Evolutionary conservation across 2,329 filamentous ascomycete species (phyloP), one percentile per base, ranked within the genome.

Genomic region (Colletotrichum sojae): DNA sequence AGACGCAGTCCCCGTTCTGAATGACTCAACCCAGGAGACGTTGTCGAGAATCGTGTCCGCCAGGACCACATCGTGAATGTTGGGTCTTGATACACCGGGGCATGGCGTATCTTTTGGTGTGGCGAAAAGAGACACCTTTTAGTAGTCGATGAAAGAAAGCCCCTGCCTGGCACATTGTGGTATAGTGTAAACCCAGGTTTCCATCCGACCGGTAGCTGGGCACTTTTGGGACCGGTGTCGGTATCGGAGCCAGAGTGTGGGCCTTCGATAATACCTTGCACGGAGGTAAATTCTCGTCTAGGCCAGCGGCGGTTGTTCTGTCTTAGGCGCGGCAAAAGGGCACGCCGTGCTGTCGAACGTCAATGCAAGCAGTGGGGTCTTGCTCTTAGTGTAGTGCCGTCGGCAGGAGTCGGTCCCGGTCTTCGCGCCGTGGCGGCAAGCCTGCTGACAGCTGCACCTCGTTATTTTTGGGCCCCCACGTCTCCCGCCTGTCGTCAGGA

Each of bases 241-340:
- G 65, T 54, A 68, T 64, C 39, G 27, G 20, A 54, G 60, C 22
- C 40, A 49, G 18, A 53, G 25, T 13, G 54, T 58, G 61, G 53
- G 16, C 55, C 52, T 36, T 39, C 36, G 22, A 57, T 48, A 61
- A n/a, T 45, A 58, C 60, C 60, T 46, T 39, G n/a, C 45, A 64
- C 60, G 60, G 65, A 54, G 40, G 20, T 43, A 48, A 56, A 49
- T 54, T 20, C 40, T 65, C 54, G 51, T 53, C 36, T 68, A 20
- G 20, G 45, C 31, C 36, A 31, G 60, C 61, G 66, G 55, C 62
- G 51, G 55, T 55, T 69, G 45, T 65, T 55, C 55, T 43, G 55
- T 45, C 49, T 15, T 66, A 69, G 62, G 48, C 66, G 66, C 66
- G 66, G 49, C 45, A 55, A 55, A 55, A 27, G 53, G 63, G 49